phyloP scores from a whole-genome alignment of 345 rosid species.

The Dipteronia sinensis region DNA sequence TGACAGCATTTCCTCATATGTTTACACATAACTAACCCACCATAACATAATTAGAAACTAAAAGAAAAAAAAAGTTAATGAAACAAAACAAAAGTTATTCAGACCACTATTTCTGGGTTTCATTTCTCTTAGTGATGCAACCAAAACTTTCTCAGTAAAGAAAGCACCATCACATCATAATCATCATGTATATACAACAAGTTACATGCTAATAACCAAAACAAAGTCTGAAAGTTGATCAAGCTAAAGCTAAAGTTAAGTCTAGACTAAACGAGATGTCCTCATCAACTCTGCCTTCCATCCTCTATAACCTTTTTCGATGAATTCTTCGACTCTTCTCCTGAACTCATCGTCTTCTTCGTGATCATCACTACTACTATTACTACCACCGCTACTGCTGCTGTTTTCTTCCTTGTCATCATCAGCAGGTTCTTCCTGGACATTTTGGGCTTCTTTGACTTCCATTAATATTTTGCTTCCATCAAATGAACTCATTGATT shows the following conservation, averaged over 20 bases:
- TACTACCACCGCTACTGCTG: not conserved
- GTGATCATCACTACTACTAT: not conserved
- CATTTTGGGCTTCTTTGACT: not conserved
- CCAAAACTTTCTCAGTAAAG: not conserved
- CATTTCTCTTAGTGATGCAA: not conserved
- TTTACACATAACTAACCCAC: not conserved
- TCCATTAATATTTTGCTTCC: not conserved
- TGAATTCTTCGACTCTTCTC: conserved; percentile 66
- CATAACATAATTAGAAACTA: not conserved
- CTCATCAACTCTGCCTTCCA: conserved; percentile 53
- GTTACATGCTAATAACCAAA: not conserved
- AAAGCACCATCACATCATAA: not conserved
- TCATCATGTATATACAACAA: not conserved
- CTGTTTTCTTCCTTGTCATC: conserved; percentile 6
- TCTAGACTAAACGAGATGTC: conserved; percentile 6
- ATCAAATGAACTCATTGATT: conserved; percentile 1
- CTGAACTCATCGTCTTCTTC: conserved; percentile 39
- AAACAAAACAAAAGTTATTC: not conserved
- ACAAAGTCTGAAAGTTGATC: not conserved
- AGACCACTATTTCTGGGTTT: not conserved
- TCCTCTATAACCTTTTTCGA: conserved; percentile 50
- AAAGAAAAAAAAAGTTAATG: not conserved
- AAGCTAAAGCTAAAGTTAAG: not conserved
- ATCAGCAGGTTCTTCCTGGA: not conserved
- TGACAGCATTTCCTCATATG: not conserved